Evolutionary conservation across 106 monocot genomes (phyloP), one percentile per base, ranked within the genome.

Genomic region (Apostasia shenzhenica): DNA sequence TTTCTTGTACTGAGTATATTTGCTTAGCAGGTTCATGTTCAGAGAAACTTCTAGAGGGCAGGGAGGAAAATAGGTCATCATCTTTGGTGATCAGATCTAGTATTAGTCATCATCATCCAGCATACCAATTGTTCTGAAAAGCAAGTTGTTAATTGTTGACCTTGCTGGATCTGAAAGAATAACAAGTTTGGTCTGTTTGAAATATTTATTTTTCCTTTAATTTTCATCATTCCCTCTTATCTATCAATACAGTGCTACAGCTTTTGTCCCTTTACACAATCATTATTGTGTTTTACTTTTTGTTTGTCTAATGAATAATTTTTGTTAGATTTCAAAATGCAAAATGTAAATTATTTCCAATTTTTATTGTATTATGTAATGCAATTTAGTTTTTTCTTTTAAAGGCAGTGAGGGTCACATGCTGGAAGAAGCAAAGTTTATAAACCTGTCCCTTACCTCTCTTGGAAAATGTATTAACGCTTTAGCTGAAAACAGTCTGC

Each of bases 141-240:
- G 91, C 79, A 91, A 91, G 67, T 77, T 91, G 67, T 67, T 91
- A 12, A 82, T 91, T 75, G 91, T 91, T 61, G 91, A 91, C 60
- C 91, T 91, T 77, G 91, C 91, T 55, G 91, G 91, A 71, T 91
- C 91, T 37, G 91, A 91, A 82, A 79, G 91, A 66, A 84, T 91
- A 45, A 87, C 49, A 91, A 91, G 68, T 91, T 87, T 55, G 91
- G 91, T 86, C 45, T 63, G 52, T 45, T 4, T 65, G 42, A 65
- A 48, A n/a, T n/a, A n/a, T n/a, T n/a, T n/a, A n/a, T n/a, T n/a
- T n/a, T n/a, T n/a, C n/a, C n/a, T n/a, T n/a, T n/a, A n/a, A 65
- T 14, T 26, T 61, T 61, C 45, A 8, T 41, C 59, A 14, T 59
- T 59, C 5, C 45, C 44, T 4, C 3, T 50, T 50, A 3, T 50